Percentiles rank a stretch among this genome's conserved stretches.
These are phyloP conservation scores for Anisodus acutangulus DNA, from an alignment of 257 asterid species.

Conservation along the genomic window DNA sequence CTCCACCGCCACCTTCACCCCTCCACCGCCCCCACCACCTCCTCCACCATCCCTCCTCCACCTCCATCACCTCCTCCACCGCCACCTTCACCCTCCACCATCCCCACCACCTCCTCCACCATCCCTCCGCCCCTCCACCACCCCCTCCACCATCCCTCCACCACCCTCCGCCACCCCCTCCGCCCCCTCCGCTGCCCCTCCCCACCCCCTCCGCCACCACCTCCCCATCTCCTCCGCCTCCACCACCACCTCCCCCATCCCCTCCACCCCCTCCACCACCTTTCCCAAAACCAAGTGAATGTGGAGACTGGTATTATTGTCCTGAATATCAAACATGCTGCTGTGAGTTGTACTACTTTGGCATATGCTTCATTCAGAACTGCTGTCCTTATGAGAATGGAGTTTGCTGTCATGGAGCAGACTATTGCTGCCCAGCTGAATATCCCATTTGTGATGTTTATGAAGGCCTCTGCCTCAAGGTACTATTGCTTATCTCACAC, in stretches of 20 bases:
- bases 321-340: constrained; percentile 39
- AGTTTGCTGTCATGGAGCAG: constrained; percentile 36
- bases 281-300: constrained; percentile 24
- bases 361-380: constrained; percentile 28
- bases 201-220: constrained; percentile 20
- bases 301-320: constrained; percentile 36
- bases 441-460: constrained; percentile 40
- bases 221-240: neutral
- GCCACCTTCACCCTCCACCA: neutral
- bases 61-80: neutral
- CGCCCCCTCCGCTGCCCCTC: constrained; percentile 15
- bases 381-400: constrained; percentile 35
- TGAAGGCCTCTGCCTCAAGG: constrained; percentile 40
- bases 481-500: neutral
- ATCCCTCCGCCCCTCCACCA: constrained; percentile 17
- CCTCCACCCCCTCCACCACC: neutral
- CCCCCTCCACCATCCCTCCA: neutral
- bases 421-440: constrained; percentile 42
- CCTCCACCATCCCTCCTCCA: neutral
- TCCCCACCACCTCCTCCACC: neutral
- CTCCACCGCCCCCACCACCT: neutral
- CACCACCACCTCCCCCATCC: neutral
- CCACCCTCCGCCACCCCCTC: constrained; percentile 25
- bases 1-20: neutral
- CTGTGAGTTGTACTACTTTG: constrained; percentile 22